Percentiles rank a stretch among this genome's conserved stretches.
Evolutionary conservation across 2,329 filamentous ascomycete species (phyloP).

Genomic region (Colletotrichum graminicola): DNA sequence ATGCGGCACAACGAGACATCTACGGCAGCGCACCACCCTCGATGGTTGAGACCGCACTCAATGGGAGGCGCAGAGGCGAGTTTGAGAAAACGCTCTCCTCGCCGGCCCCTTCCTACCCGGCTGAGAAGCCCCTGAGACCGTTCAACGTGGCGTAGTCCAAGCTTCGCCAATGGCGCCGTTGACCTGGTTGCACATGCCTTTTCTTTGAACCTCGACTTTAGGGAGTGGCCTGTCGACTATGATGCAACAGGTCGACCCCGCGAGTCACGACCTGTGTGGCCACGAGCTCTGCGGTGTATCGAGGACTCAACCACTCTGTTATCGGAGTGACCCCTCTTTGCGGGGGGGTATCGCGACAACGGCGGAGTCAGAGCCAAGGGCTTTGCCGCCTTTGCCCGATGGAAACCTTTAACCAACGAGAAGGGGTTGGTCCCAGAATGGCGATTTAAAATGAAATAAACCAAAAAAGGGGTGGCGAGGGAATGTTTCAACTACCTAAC

Average conservation of each 20-base stretch:
- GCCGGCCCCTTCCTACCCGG: not conserved
- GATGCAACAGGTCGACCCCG: conserved; percentile 39
- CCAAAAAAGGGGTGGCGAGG: conserved; percentile 40
- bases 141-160: conserved; percentile 21
- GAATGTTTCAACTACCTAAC: conserved; percentile 29
- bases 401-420: conserved; percentile 23
- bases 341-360: conserved; percentile 32
- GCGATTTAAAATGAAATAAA: conserved; percentile 5
- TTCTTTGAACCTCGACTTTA: not conserved
- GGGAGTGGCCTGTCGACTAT: conserved; percentile 18
- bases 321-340: conserved; percentile 27
- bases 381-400: conserved; percentile 40
- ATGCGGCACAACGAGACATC: conserved; percentile 16
- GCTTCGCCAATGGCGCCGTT: conserved; percentile 16
- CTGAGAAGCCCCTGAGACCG: conserved; percentile 8
- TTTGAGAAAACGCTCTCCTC: not conserved
- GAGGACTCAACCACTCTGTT: conserved; percentile 38
- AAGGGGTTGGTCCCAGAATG: conserved; percentile 18
- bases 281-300: conserved; percentile 35
- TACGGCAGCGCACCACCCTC: not conserved
- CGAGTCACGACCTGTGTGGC: conserved; percentile 40
- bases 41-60: not conserved
- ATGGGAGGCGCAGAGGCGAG: not conserved
- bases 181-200: conserved; percentile 19
- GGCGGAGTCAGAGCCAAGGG: conserved; percentile 26